Evolutionary conservation across 177 flowering plant genomes (phyloP).

Genomic region (Tripterygium wilfordii): DNA sequence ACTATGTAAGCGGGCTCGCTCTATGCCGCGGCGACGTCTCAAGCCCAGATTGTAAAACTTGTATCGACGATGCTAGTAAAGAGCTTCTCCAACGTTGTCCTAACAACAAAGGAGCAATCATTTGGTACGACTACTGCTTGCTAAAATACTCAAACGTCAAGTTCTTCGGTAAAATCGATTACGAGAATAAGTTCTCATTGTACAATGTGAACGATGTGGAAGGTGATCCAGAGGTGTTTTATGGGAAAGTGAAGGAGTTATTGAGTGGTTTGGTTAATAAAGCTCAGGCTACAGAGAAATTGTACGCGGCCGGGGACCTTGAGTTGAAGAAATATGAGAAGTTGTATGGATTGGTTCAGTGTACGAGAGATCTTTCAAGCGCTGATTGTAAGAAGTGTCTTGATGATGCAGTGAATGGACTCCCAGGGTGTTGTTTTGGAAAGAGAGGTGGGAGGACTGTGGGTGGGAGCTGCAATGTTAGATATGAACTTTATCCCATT

Average conservation of each 20-base stretch:
- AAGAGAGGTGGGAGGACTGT: constrained; percentile 20
- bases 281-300: constrained; percentile 1
- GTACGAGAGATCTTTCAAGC: constrained; percentile 15
- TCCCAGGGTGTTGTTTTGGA: constrained; percentile 19
- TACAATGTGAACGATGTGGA: constrained; percentile 6
- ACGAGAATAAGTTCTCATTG: constrained; percentile 15
- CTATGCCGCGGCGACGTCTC: constrained; percentile 33
- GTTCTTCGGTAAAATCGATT: constrained; percentile 20
- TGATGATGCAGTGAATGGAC: constrained; percentile 13
- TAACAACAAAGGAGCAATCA: constrained; percentile 12
- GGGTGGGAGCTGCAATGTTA: constrained; percentile 16
- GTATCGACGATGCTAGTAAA: constrained; percentile 10
- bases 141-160: constrained; percentile 16
- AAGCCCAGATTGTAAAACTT: constrained; percentile 14
- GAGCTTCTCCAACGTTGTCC: constrained; percentile 21
- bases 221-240: constrained; percentile 6
- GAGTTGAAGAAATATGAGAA: constrained; percentile 8
- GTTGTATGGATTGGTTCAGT: constrained; percentile 17
- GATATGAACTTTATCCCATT: constrained; percentile 21
- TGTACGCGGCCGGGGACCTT: constrained; percentile 6
- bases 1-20: constrained; percentile 21
- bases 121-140: constrained; percentile 28
- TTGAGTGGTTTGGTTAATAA: constrained; percentile 3
- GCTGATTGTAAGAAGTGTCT: constrained; percentile 14
- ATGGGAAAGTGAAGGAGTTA: constrained; percentile 11